Evolutionary conservation across 176 grass and related monocot species (phyloP), one percentile per base, ranked within the genome.

Genomic region (Rhynchospora breviuscula): DNA sequence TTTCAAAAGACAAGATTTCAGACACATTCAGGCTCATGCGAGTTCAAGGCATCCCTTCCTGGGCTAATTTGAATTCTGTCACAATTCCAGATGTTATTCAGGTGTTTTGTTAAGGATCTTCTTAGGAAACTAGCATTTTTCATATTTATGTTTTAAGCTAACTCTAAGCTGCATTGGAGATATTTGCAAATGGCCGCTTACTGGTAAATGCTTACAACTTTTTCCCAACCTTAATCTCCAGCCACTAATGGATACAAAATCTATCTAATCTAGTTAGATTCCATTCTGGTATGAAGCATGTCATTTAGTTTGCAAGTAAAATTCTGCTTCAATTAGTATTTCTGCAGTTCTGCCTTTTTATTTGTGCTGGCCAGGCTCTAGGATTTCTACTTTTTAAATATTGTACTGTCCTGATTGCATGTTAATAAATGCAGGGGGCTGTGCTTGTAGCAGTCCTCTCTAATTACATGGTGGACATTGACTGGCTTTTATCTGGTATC

Each of bases 401-500:
- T 87, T 66, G 4, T 4, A 33, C 48, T 29, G 5, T 40, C 1
- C 2, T 40, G 84, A 68, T 61, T 85, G 54, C 45, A 79, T 83
- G 57, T 10, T 89, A 63, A 75, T 83, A 78, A 80, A 88, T 57
- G 67, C 79, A 98, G 93, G 91, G 96, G 74, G 92, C 93, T 21
- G 88, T 91, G 63, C 84, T 86, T 81, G 77, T 95, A 86, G 93
- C 91, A 15, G 76, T 98, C n/a, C 88, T 98, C 62, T 93, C 96
- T 78, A 87, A 98, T 93, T 98, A 95, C 79, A 98, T 98, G 95
- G 91, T 95, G 65, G 96, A 98, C 83, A 90, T 95, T 79, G 96
- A 98, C 51, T 98, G 96, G 96, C 74, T 98, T 84, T 66, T 95
- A 66, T 87, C 86, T 72, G 91, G 92, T 98, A 82, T 87, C 69